Base-by-base conservation (phyloP, 495 filamentous ascomycete species). In the Beverwykella pulmonaria region DNA sequence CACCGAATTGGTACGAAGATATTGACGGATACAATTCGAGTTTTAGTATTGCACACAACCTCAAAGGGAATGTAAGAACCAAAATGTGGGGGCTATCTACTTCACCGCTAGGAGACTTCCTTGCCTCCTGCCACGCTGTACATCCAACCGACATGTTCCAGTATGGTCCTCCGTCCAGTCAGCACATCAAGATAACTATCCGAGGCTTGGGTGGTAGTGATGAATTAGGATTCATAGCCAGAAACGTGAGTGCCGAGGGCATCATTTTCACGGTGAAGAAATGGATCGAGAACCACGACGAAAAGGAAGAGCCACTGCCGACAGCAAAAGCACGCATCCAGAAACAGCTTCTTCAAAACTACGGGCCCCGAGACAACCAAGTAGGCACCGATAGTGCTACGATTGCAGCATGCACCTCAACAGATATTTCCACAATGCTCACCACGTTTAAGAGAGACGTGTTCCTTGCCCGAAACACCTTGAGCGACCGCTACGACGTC, bases 81-180 rank as follows among this genome's bases (percentile, higher is more conserved):
- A 78, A 80, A 60, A 72, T 79, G n/a, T 84, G 83, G 82, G 84
- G 84, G 15, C 62, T 85, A 0, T 75, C 65, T 5, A 15, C 65
- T 1, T 73, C 80, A n/a, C 77, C 79, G 14, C 69, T 77, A 20
- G 71, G 74, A 15, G 76, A 78, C 36, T 68, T 79, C 1, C 65
- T 78, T 36, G 81, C 79, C 0, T 74, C 74, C 1, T 79, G 79
- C 19, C 71, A 82, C 54, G 82, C 79, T 1, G 55, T 78, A 55
- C 82, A 86, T 63, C 82, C 83, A 0, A 80, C 79, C 7, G 79
- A 85, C 66, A 80, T 81, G 75, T 63, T 85, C 30, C 80, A 85
- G 55, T 86, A 86, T 66, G 74, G 73, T 1, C 76, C 77, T 0
- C 54, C 75, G 1, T 74, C 76, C 17, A 78, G 79, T 19, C 79